phyloP scores from a whole-genome alignment of 768 basidiomycete species.

The Naematelia aurantialba region DNA sequence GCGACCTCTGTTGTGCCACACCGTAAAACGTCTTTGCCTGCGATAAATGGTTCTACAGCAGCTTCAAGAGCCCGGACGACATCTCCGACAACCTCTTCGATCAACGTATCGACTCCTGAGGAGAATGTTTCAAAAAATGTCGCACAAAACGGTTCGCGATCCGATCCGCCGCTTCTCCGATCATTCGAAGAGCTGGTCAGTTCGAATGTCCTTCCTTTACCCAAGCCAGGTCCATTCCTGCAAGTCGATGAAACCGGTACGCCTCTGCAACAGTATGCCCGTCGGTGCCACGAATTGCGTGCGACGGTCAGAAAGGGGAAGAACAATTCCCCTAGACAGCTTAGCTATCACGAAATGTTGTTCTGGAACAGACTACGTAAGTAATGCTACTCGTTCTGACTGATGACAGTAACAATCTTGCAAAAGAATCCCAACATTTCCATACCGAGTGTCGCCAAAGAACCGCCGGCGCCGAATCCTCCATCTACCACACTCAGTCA shows the following conservation, averaged over 20 bases:
- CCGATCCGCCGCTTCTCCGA: background rate
- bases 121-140: too few species aligned
- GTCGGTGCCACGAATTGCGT: conserved; percentile 27
- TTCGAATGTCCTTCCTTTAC: conserved; percentile 23
- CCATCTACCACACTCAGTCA: background rate
- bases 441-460: conserved; percentile 21
- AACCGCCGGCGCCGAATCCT: conserved; percentile 4
- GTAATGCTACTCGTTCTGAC: conserved; percentile 2
- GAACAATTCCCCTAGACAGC: background rate
- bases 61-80: too few species aligned
- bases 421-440: conserved; percentile 15
- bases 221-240: conserved; percentile 6
- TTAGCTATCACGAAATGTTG: conserved; percentile 20
- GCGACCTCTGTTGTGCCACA: too few species aligned
- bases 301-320: conserved; percentile 8
- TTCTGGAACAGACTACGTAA: conserved; percentile 34
- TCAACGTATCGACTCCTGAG: too few species aligned
- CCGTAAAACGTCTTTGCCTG: too few species aligned
- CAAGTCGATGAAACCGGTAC: background rate
- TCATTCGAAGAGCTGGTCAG: conserved; percentile 24
- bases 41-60: too few species aligned
- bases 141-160: background rate
- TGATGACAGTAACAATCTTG: conserved; percentile 21
- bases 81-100: too few species aligned
- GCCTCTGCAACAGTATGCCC: conserved; percentile 14